Percentiles rank a stretch among this genome's conserved stretches.
Evolutionary conservation across 768 basidiomycete species (phyloP).

Genomic region (Sutorius australiensis): DNA sequence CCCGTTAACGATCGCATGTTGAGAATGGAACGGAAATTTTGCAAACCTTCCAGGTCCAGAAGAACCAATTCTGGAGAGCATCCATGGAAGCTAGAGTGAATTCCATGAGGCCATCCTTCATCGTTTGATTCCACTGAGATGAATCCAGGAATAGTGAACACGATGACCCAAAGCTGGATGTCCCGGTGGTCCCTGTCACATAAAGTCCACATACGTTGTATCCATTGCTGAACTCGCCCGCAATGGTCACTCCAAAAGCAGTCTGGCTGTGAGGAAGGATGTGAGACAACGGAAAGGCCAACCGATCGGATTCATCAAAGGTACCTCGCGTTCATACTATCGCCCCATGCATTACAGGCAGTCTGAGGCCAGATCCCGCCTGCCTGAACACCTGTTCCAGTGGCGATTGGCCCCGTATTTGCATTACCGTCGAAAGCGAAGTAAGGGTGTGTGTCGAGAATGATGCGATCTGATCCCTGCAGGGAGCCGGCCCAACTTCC

Average conservation of each 20-base stretch:
- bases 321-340: slow-evolving; percentile 45
- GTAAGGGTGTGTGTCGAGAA: slow-evolving; percentile 69
- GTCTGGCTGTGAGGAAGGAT: slow-evolving; percentile 33
- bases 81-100: slow-evolving; percentile 62
- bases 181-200: slow-evolving; percentile 34
- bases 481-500: slow-evolving; percentile 47
- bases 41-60: slow-evolving; percentile 74
- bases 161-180: slow-evolving; percentile 27
- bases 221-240: slow-evolving; percentile 74
- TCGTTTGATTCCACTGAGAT: slow-evolving; percentile 47
- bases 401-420: slow-evolving; percentile 32
- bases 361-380: slow-evolving; percentile 45
- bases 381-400: slow-evolving; percentile 29
- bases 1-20: not conserved
- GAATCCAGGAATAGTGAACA: slow-evolving; percentile 47
- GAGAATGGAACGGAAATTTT: not conserved
- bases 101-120: slow-evolving; percentile 49
- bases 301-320: not conserved
- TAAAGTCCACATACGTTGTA: slow-evolving; percentile 63
- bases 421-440: slow-evolving; percentile 51
- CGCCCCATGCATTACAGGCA: slow-evolving; percentile 61
- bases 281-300: not conserved
- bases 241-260: slow-evolving; percentile 65
- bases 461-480: slow-evolving; percentile 54
- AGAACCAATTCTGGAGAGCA: slow-evolving; percentile 64